Base-by-base conservation (phyloP, 2,329 filamentous ascomycete genomes). In the Alternaria sp. region DNA sequence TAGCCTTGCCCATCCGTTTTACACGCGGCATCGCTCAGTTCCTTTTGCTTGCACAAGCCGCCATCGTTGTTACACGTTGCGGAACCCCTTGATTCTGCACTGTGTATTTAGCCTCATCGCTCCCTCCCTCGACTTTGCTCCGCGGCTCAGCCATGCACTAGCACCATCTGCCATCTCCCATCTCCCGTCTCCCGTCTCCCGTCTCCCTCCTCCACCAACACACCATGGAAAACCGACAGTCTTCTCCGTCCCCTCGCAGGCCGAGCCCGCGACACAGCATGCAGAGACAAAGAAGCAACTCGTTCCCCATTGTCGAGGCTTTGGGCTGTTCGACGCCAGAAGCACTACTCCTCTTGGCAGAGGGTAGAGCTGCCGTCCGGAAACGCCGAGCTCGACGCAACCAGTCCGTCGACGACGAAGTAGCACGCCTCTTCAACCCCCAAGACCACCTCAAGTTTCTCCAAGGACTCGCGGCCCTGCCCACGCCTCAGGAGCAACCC, bases 281-380 rank as follows among this genome's bases (percentile, higher is more conserved):
- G 5, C 51, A 69, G n/a, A 68, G 75, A 52, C 64, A 76, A 29
- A 62, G 75, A 61, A 77, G 74, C 60, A 77, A 76, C 49, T 77
- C 75, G 2, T 60, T 76, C 11, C 74, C 75, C 9, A 70, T 77
- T 29, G 61, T 73, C 9, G 72, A 77, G 36, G 73, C 70, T 29
- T 31, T 77, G 39, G 73, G 74, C 44, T 76, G 73, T 55, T 75
- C 75, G 8, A 76, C 73, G 4, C 63, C 72, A 40, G 75, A 77
- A 57, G 75, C 75, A 45, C 64, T 71, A 44, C 59, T 77, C 24
- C 70, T 77, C 41, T 53, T 77, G 39, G 73, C 72, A 14, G 75
- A 77, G 44, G 73, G 74, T 29, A 70, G 66, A 54, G 75, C 75
- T 40, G 75, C 74, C 50, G 63, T 75, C 11, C 71, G 66, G 34